phyloP scores from a whole-genome alignment of 371 early-diverging fungal genomes.

The Mortierella sp. region DNA sequence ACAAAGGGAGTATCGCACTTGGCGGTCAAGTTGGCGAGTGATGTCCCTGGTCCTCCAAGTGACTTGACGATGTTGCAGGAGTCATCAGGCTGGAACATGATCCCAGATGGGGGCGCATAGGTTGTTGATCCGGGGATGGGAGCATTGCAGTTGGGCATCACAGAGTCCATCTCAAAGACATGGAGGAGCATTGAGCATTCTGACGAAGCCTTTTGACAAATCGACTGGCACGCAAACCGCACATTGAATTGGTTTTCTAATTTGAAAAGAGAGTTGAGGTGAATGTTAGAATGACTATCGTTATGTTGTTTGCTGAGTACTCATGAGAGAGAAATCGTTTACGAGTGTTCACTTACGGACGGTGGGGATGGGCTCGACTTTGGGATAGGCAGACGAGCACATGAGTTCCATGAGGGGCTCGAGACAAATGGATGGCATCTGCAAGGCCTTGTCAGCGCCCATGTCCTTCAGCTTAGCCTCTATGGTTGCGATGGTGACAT shows the following conservation, averaged over 20 bases:
- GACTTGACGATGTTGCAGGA: constrained; percentile 44
- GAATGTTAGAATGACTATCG: neutral
- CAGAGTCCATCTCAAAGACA: constrained; percentile 15
- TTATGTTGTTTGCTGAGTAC: no score
- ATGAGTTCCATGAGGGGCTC: constrained; percentile 30
- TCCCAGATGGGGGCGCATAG: constrained; percentile 37
- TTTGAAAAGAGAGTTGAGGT: neutral
- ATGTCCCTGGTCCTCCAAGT: neutral
- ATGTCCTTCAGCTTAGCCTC: constrained; percentile 15
- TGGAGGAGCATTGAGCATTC: constrained; percentile 51
- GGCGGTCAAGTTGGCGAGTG: constrained; percentile 15
- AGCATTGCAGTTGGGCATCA: constrained; percentile 64
- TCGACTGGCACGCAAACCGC: constrained; percentile 62
- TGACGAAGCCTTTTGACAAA: constrained; percentile 58
- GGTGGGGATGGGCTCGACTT: constrained; percentile 2
- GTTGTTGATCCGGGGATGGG: constrained; percentile 28
- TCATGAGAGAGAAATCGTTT: neutral
- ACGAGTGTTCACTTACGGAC: neutral
- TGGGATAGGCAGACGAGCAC: constrained; percentile 43
- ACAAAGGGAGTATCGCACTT: constrained; percentile 33
- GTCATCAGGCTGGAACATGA: constrained; percentile 57
- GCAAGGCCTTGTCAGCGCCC: neutral
- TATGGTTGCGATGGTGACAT: constrained; percentile 18
- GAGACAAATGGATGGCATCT: constrained; percentile 22
- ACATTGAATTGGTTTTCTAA: constrained; percentile 34